Conservation (phyloP, 2,329 filamentous ascomycete species). For the Venturia nashicola region DNA sequence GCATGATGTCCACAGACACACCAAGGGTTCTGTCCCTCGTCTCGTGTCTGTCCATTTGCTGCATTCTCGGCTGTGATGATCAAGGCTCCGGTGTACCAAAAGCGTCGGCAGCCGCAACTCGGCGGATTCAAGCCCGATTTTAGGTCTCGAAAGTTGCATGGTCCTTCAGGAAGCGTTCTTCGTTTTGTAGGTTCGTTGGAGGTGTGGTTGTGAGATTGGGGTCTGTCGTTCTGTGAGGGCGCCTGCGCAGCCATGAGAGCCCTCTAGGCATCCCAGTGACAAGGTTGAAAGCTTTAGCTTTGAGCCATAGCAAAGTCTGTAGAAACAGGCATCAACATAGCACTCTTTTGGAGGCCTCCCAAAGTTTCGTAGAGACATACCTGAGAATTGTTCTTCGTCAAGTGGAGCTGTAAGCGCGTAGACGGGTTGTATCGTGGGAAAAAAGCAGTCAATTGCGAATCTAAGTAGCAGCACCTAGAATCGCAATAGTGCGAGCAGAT, state of each 20-base stretch:
- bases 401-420: too few relatives aligned
- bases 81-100: conserved; percentile 28
- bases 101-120: conserved; percentile 40
- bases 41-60: not conserved
- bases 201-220: not conserved
- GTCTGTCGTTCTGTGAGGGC: not conserved
- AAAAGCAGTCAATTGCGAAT: not conserved
- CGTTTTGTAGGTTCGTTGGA: not conserved
- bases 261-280: not conserved
- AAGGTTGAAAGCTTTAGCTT: not conserved
- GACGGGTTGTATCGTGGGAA: too few relatives aligned
- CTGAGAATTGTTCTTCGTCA: not conserved
- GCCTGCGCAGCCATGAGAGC: conserved; percentile 3
- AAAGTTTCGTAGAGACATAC: not conserved
- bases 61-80: not conserved
- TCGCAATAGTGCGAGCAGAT: too few relatives aligned
- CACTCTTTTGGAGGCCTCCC: not conserved
- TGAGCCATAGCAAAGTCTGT: not conserved
- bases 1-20: conserved; percentile 47
- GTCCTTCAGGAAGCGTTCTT: conserved; percentile 32
- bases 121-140: conserved; percentile 28
- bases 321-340: not conserved
- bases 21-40: not conserved
- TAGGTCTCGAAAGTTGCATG: conserved; percentile 40
- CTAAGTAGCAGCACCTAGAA: not conserved